Evolutionary conservation across 768 basidiomycete species (phyloP).

Genomic region (Artomyces pyxidatus): DNA sequence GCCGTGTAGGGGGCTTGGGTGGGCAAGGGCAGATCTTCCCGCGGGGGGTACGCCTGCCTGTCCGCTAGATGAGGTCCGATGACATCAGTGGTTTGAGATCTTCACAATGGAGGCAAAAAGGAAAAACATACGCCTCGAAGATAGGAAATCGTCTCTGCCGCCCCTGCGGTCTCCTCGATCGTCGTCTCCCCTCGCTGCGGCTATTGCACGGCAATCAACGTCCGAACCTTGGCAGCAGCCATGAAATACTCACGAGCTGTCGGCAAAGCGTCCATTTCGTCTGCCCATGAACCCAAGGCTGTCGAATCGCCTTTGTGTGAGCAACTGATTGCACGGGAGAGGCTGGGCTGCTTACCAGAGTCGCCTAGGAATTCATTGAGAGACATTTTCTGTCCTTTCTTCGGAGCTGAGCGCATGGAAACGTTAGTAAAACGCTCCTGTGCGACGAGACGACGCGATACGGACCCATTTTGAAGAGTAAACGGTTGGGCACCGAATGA

Average conservation of each 20-base stretch:
- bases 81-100: background rate
- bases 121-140: conserved; percentile 46
- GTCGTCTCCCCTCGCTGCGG: conserved; percentile 63
- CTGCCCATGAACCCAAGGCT: conserved; percentile 96
- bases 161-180: conserved; percentile 49
- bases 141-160: conserved; percentile 52
- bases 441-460: background rate
- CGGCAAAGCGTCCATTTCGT: conserved; percentile 93
- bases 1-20: conserved; percentile 91
- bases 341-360: conserved; percentile 45
- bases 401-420: conserved; percentile 56
- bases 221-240: background rate
- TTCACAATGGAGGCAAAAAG: background rate
- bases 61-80: conserved; percentile 32
- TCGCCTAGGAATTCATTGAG: conserved; percentile 91
- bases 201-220: conserved; percentile 28
- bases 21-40: conserved; percentile 95
- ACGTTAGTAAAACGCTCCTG: background rate
- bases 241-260: conserved; percentile 73
- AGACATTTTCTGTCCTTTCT: conserved; percentile 88
- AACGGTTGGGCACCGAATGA: background rate
- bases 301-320: conserved; percentile 13
- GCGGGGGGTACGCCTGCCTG: conserved; percentile 47
- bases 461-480: conserved; percentile 25
- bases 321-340: conserved; percentile 6